Evolutionary conservation across 805 yeast genomes (phyloP).

Genomic region (Candida mattraensis): DNA sequence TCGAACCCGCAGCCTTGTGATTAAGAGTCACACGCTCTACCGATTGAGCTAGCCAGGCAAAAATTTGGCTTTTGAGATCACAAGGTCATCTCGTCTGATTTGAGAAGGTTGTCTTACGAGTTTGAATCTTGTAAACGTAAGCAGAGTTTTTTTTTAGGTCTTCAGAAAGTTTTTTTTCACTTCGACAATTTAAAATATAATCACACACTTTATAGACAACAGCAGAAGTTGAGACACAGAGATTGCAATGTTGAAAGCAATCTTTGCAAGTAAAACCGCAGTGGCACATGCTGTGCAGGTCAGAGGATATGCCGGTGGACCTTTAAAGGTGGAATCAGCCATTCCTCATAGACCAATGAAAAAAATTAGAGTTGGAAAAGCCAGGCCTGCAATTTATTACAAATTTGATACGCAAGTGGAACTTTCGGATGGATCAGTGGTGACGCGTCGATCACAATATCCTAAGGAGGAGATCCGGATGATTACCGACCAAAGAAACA

Average conservation of each 20-base stretch:
- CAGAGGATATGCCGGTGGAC: conserved; percentile 31
- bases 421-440: conserved; percentile 90
- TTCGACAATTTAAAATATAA: too few species aligned
- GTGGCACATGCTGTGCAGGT: conserved; percentile 2
- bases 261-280: too few species aligned
- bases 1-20: conserved; percentile 30
- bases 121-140: not conserved
- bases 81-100: not conserved
- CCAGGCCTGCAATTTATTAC: conserved; percentile 91
- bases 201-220: too few species aligned
- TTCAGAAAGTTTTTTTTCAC: too few species aligned
- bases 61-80: too few species aligned
- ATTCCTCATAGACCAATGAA: conserved; percentile 57
- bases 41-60: conserved; percentile 29
- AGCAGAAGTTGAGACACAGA: too few species aligned
- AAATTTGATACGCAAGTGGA: conserved; percentile 89
- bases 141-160: too few species aligned
- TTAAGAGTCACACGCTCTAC: conserved; percentile 31
- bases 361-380: conserved; percentile 74
- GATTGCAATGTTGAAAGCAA: too few species aligned
- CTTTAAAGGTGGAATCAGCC: conserved; percentile 28
- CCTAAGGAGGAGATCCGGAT: conserved; percentile 86
- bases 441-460: conserved; percentile 76
- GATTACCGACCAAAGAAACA: conserved; percentile 86
- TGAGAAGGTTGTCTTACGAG: not conserved